Evolutionary conservation across 306 rosid genomes (phyloP).

Genomic region (Delonix regia): DNA sequence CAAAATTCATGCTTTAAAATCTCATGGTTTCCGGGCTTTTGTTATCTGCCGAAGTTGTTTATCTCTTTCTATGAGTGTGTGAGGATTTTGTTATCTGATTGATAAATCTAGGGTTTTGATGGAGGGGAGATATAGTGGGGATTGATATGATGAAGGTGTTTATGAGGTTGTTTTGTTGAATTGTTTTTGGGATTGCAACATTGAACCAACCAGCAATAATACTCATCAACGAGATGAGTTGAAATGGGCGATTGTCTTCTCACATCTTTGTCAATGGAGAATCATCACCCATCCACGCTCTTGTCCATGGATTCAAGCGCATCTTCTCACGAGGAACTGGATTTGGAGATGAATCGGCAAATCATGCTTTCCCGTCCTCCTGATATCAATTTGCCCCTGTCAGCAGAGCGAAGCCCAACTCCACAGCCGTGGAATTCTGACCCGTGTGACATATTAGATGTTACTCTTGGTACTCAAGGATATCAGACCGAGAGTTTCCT

Average conservation of each 20-base stretch:
- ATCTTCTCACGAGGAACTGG: conserved; percentile 58
- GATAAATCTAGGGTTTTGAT: conserved; percentile 69
- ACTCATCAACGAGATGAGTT: conserved; percentile 48
- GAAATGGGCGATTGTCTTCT: conserved; percentile 61
- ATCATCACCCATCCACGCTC: conserved; percentile 58
- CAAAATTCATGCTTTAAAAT: neutral
- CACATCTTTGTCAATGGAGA: conserved; percentile 58
- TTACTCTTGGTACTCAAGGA: conserved; percentile 54
- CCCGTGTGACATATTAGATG: conserved; percentile 55
- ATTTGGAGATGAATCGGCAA: conserved; percentile 58
- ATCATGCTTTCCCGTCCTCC: conserved; percentile 56
- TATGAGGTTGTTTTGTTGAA: conserved; percentile 54
- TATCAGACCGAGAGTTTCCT: conserved; percentile 53
- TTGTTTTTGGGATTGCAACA: conserved; percentile 50
- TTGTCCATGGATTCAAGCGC: conserved; percentile 68
- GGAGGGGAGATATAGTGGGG: conserved; percentile 77
- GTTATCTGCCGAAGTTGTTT: conserved; percentile 38
- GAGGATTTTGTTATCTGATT: conserved; percentile 56
- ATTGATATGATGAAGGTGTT: conserved; percentile 58
- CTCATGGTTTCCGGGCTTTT: conserved; percentile 18
- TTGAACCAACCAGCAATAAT: conserved; percentile 51
- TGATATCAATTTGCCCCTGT: conserved; percentile 65
- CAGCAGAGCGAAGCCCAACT: conserved; percentile 61
- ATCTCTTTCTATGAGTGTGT: conserved; percentile 45
- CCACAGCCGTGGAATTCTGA: conserved; percentile 56